Percentiles rank a stretch among this genome's conserved stretches.
Evolutionary conservation across 1,139 yeast genomes (phyloP).

Genomic region (Taphrina deformans): DNA sequence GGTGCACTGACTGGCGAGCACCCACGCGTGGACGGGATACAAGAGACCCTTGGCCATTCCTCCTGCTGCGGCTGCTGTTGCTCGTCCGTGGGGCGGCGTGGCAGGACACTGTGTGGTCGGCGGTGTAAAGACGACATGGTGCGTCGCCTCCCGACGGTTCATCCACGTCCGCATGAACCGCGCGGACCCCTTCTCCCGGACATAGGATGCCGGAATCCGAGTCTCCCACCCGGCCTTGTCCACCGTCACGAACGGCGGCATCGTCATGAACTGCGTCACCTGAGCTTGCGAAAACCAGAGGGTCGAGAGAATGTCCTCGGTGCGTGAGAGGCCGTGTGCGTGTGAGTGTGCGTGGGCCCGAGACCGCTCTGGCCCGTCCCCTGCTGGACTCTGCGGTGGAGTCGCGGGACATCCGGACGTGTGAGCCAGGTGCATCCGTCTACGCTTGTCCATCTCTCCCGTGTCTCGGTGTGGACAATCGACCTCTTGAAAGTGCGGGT

Average conservation of each 20-base stretch:
- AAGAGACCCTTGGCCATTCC: neutral
- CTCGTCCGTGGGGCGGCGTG: neutral
- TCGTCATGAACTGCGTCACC: neutral
- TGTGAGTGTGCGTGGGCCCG: no score
- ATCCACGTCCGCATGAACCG: conserved; percentile 11
- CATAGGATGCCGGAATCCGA: conserved; percentile 1
- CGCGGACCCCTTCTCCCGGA: neutral
- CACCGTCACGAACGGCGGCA: neutral
- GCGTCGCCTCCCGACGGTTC: conserved; percentile 2
- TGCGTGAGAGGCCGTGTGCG: no score
- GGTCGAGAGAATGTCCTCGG: neutral
- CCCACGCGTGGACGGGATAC: neutral
- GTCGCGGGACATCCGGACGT: neutral
- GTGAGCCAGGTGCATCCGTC: no score
- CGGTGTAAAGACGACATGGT: neutral
- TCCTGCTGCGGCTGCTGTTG: neutral
- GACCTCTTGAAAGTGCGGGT: neutral
- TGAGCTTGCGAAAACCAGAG: neutral
- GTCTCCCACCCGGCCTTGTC: neutral
- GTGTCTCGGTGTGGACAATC: no score
- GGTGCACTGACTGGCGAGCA: neutral
- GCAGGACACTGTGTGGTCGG: neutral
- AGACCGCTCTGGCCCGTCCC: no score
- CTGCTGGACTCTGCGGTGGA: neutral
- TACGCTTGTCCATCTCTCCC: no score